These are phyloP conservation scores for Ogataea thermomethanolica DNA, from an alignment of 805 yeast species.

Conservation along the genomic window DNA sequence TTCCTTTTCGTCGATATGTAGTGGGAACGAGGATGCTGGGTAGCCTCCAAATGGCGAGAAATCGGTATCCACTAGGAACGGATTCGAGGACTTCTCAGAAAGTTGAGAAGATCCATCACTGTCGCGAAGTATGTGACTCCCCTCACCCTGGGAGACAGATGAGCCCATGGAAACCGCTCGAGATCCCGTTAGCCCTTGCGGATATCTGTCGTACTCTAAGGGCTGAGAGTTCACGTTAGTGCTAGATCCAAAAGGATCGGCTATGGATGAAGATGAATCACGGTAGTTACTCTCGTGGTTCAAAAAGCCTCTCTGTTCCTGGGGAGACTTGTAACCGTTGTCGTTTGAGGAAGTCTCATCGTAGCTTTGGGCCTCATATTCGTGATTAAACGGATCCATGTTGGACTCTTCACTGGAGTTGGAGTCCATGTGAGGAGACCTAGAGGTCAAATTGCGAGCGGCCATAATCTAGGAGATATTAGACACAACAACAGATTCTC, in stretches of 20 bases:
- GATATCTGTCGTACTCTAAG: conserved; percentile 65
- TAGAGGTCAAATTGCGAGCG: conserved; percentile 33
- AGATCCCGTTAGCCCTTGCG: conserved; percentile 52
- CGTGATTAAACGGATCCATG: conserved; percentile 31
- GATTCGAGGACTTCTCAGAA: conserved; percentile 30
- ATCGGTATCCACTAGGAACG: conserved; percentile 54
- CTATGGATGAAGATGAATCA: conserved; percentile 28
- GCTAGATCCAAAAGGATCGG: conserved; percentile 32
- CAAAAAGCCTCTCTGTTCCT: conserved; percentile 21
- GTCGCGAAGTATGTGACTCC: conserved; percentile 14
- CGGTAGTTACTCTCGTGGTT: conserved; percentile 24
- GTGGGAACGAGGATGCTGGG: conserved; percentile 89
- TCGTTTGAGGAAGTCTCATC: conserved; percentile 25
- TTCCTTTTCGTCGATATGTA: conserved; percentile 89
- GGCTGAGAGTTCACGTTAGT: conserved; percentile 30
- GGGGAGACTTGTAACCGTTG: conserved; percentile 19
- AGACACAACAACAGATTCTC: conserved; percentile 3
- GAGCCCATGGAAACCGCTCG: conserved; percentile 55
- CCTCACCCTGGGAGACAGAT: conserved; percentile 32
- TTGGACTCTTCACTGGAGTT: conserved; percentile 24
- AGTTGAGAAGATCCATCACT: conserved; percentile 21
- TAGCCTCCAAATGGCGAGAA: conserved; percentile 95
- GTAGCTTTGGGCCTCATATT: conserved; percentile 31
- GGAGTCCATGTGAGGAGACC: conserved; percentile 33
- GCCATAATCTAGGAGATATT: conserved; percentile 21